These are phyloP conservation scores for Aspergillus chevalieri DNA, from an alignment of 2,329 filamentous ascomycete genomes.

Conservation along the genomic window DNA sequence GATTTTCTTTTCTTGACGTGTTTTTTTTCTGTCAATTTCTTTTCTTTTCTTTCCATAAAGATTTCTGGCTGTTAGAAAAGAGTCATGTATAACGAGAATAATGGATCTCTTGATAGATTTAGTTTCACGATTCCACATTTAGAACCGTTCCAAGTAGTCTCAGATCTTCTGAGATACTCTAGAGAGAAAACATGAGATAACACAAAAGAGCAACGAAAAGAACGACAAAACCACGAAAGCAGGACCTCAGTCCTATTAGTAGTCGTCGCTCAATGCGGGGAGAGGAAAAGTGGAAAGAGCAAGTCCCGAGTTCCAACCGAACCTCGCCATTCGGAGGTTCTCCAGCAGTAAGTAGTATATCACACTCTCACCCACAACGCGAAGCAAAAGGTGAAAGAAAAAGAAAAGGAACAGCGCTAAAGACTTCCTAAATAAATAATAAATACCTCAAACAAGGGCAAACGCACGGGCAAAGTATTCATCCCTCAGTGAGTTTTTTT, in stretches of 20 bases:
- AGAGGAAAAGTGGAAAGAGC: slow-evolving; percentile 2
- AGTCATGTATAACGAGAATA: neutral
- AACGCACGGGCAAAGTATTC: neutral
- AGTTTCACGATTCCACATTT: too few species aligned
- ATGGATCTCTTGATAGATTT: neutral
- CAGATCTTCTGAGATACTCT: too few species aligned
- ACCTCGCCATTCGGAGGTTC: neutral
- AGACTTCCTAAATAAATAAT: neutral
- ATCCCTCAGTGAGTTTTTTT: neutral
- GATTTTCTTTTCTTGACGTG: neutral
- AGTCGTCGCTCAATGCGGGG: neutral
- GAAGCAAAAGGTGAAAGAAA: slow-evolving; percentile 5
- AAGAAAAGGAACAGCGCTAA: slow-evolving; percentile 6
- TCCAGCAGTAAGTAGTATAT: neutral
- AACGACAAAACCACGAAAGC: too few species aligned
- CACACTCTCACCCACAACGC: neutral
- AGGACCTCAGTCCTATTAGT: too few species aligned
- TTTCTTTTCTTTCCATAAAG: neutral
- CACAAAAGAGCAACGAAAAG: too few species aligned
- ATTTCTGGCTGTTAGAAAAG: neutral
- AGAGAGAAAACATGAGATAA: too few species aligned
- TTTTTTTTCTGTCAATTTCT: neutral
- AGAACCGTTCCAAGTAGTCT: too few species aligned
- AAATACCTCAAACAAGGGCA: slow-evolving; percentile 5
- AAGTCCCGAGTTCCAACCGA: too few species aligned